Evolutionary conservation across 2,329 filamentous ascomycete species (phyloP), one percentile per base, ranked within the genome.

Genomic region (Cercospora citrullina): DNA sequence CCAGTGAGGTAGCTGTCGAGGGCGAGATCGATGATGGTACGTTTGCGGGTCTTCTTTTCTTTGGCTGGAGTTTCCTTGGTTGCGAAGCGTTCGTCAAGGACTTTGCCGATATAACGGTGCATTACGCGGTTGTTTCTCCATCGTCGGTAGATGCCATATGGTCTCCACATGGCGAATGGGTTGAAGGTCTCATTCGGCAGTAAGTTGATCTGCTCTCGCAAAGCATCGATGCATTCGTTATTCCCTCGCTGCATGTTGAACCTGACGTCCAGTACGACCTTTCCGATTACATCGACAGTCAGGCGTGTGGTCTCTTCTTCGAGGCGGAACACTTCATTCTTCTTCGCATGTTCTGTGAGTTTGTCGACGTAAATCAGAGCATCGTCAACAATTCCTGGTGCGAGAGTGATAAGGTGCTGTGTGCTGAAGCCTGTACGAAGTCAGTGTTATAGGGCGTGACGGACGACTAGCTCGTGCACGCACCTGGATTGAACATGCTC

Each of bases 251-350:
- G 78, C 58, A 77, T 77, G 23, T 77, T 74, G 67, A 82, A 79
- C 33, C 78, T 74, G 30, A 77, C 68, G 62, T 80, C 79, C 39
- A 80, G 66, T 2, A 80, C 75, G 1, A 81, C 76, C 65, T 77
- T 79, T 2, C 80, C 80, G 55, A 82, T 82, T 36, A 82, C 76
- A 71, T 82, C 80, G 21, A 83, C 75, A 1, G 80, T 80, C 23
- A 82, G 67, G 26, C 77, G 76, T 3, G 79, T 80, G 5, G 79
- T 78, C 18, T 76, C 76, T 65, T 79, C 76, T 65, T 82, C 80
- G 51, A 83, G 70, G 1, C 78, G 72, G 64, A 83, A 82, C 1
- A 81, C 67, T 2, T 78, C 72, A n/a, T 77, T 72, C 10, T 73
- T 74, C n/a, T 75, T 65, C 12, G 80, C 80, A 65, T 79, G 75